These are phyloP conservation scores for Pholiota conissans DNA, from an alignment of 768 basidiomycete species.

Conservation along the genomic window DNA sequence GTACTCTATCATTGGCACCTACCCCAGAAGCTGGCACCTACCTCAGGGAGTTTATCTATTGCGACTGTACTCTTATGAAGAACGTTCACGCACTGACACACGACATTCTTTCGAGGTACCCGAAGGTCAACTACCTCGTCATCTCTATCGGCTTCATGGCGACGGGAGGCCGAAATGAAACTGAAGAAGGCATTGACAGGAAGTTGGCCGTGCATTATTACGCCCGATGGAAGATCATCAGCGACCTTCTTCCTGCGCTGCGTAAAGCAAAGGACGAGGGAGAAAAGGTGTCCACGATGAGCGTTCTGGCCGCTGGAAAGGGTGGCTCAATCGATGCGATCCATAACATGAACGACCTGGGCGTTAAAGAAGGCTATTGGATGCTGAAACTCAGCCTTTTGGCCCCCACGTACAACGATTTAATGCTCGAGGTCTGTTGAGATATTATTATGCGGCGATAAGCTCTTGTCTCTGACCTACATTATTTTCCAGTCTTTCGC, in stretches of 20 bases:
- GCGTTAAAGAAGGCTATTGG: constrained; percentile 43
- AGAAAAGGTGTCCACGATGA: constrained; percentile 53
- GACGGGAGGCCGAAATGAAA: constrained; percentile 33
- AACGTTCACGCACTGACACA: constrained; percentile 36
- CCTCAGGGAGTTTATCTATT: constrained; percentile 39
- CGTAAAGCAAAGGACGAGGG: constrained; percentile 43
- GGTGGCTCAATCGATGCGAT: constrained; percentile 42
- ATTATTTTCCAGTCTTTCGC: constrained; percentile 32
- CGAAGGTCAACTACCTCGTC: constrained; percentile 50
- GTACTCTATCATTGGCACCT: constrained; percentile 39
- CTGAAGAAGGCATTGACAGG: constrained; percentile 33
- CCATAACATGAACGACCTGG: constrained; percentile 27
- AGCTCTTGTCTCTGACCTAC: not conserved
- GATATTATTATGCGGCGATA: not conserved
- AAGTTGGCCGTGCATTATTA: constrained; percentile 49
- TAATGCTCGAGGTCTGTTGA: constrained; percentile 44
- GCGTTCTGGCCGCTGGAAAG: constrained; percentile 37
- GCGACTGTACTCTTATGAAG: constrained; percentile 46
- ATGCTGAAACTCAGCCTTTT: constrained; percentile 28
- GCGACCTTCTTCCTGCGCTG: constrained; percentile 44
- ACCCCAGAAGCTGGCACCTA: not conserved
- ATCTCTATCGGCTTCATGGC: constrained; percentile 45
- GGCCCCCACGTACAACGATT: constrained; percentile 46
- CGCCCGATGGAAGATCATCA: constrained; percentile 44
- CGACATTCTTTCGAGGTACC: constrained; percentile 32